Conservation (phyloP, 805 yeast genomes). For the Zygoascus tannicola region DNA sequence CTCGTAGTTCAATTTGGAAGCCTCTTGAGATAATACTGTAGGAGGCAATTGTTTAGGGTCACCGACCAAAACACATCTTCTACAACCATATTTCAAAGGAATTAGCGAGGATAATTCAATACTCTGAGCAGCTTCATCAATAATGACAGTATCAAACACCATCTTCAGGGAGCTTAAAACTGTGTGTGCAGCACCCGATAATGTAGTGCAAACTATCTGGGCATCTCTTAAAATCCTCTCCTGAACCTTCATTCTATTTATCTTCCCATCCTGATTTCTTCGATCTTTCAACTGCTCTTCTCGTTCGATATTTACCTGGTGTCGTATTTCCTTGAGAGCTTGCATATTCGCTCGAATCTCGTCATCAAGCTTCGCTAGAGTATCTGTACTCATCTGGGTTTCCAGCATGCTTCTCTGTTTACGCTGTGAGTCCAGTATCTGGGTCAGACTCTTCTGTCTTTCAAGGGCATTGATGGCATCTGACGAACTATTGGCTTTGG, state of each 20-base stretch:
- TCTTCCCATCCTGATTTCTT: slow-evolving; percentile 70
- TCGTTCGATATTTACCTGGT: slow-evolving; percentile 66
- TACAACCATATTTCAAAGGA: slow-evolving; percentile 86
- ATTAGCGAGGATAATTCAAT: slow-evolving; percentile 86
- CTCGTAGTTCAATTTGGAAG: slow-evolving; percentile 71
- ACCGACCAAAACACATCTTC: slow-evolving; percentile 91
- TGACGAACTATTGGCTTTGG: slow-evolving; percentile 4
- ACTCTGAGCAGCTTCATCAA: slow-evolving; percentile 97
- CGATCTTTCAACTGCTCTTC: slow-evolving; percentile 59
- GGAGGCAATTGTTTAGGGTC: slow-evolving; percentile 98
- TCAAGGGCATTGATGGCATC: not conserved
- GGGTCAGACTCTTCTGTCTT: not conserved
- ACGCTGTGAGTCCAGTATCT: not conserved
- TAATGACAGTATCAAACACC: slow-evolving; percentile 79
- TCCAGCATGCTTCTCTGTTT: not conserved
- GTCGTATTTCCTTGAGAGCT: slow-evolving; percentile 59
- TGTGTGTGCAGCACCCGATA: slow-evolving; percentile 92
- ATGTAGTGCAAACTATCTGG: slow-evolving; percentile 80
- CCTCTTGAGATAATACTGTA: slow-evolving; percentile 83
- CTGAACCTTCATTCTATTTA: slow-evolving; percentile 67
- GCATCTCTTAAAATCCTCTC: slow-evolving; percentile 62
- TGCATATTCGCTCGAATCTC: slow-evolving; percentile 49
- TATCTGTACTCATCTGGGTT: slow-evolving; percentile 21
- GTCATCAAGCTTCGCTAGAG: slow-evolving; percentile 27
- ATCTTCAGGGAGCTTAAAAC: slow-evolving; percentile 65